Evolutionary conservation across 31 red algal species (phyloP).

Genomic region (Odonthalia washingtoniensis): DNA sequence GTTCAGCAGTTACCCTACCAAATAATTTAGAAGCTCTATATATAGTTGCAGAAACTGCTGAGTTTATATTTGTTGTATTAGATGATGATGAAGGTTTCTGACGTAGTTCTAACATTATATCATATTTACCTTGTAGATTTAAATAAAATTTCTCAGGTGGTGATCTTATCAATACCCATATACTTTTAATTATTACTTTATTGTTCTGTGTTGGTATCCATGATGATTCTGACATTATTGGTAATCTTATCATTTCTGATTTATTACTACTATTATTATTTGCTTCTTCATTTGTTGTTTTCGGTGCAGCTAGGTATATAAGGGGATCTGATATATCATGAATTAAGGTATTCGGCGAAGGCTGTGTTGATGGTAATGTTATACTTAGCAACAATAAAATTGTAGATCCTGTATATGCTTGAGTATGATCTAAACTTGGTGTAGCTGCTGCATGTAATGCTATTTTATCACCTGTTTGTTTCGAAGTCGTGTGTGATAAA

Average conservation of each 20-base stretch:
- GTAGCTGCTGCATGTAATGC: slow-evolving; percentile 45
- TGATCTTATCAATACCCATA: slow-evolving; percentile 69
- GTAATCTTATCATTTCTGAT: background rate
- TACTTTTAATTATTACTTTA: slow-evolving; percentile 43
- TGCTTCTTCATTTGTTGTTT: background rate
- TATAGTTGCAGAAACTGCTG: slow-evolving; percentile 70
- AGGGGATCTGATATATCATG: slow-evolving; percentile 37
- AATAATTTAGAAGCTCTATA: slow-evolving; percentile 54
- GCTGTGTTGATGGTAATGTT: background rate
- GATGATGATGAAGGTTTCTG: background rate
- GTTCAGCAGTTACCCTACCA: slow-evolving; percentile 36
- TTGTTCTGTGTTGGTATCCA: slow-evolving; percentile 10
- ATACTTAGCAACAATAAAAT: slow-evolving; percentile 43
- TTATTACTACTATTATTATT: background rate
- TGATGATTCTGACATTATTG: slow-evolving; percentile 29
- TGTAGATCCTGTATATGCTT: slow-evolving; percentile 51
- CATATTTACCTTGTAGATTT: slow-evolving; percentile 44
- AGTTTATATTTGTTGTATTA: slow-evolving; percentile 37
- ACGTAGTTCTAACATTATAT: slow-evolving; percentile 49
- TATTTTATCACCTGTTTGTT: slow-evolving; percentile 31
- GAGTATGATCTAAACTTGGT: slow-evolving; percentile 35
- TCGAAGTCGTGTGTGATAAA: slow-evolving; percentile 21
- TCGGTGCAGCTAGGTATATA: slow-evolving; percentile 48
- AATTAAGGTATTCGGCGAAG: slow-evolving; percentile 11
- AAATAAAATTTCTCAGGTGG: slow-evolving; percentile 38